Evolutionary conservation across 2,329 filamentous ascomycete genomes (phyloP).

Genomic region (Paecilomyces niveus): DNA sequence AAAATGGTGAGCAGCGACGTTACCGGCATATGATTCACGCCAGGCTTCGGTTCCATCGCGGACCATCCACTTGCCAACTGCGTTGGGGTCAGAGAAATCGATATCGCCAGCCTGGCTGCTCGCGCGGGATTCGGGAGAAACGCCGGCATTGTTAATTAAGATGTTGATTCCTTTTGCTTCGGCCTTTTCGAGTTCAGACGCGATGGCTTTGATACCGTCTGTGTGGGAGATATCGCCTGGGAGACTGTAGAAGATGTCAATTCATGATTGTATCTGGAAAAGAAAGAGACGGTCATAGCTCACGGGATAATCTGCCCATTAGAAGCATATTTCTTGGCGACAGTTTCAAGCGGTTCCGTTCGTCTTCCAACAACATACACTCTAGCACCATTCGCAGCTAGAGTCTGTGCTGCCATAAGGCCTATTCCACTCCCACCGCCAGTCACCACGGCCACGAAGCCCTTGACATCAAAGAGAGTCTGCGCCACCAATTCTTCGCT

Average conservation of each 20-base stretch:
- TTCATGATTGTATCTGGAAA: neutral
- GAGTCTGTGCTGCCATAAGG: slow-evolving; percentile 41
- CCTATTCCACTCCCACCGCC: slow-evolving; percentile 42
- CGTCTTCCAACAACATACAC: slow-evolving; percentile 44
- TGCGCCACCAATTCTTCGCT: slow-evolving; percentile 16
- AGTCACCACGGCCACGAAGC: slow-evolving; percentile 34
- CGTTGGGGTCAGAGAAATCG: slow-evolving; percentile 9
- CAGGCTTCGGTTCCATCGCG: slow-evolving; percentile 31
- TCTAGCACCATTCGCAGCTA: slow-evolving; percentile 42
- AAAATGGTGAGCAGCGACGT: slow-evolving; percentile 46
- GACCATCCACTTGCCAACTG: slow-evolving; percentile 11
- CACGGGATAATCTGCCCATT: slow-evolving; percentile 39
- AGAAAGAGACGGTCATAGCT: slow-evolving; percentile 3
- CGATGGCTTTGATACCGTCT: slow-evolving; percentile 41
- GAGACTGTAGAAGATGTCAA: slow-evolving; percentile 15
- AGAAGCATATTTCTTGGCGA: slow-evolving; percentile 39
- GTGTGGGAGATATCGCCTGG: slow-evolving; percentile 46
- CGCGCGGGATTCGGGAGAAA: slow-evolving; percentile 47
- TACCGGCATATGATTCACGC: slow-evolving; percentile 46
- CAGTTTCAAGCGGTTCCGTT: slow-evolving; percentile 37
- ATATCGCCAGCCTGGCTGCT: slow-evolving; percentile 32
- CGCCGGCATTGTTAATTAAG: slow-evolving; percentile 29
- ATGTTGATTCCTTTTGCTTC: slow-evolving; percentile 49
- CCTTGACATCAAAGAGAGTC: slow-evolving; percentile 23
- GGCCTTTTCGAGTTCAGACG: slow-evolving; percentile 45